Conservation (phyloP, 257 asterid genomes). For the Jaltomata sinuosa region DNA sequence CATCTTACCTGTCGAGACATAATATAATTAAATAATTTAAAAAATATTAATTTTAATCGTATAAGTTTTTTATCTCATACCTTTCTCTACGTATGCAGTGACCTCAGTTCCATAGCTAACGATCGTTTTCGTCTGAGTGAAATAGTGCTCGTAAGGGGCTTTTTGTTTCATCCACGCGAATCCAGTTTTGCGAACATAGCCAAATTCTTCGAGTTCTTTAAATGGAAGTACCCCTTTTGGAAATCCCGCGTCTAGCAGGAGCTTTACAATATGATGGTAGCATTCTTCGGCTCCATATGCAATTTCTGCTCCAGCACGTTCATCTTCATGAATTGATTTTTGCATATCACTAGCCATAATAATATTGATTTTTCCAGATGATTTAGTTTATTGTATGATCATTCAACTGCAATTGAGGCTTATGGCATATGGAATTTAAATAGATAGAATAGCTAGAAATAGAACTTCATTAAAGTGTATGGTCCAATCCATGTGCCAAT, state of each 20-base stretch:
- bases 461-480: background rate
- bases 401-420: background rate
- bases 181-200: slow-evolving; percentile 61
- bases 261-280: slow-evolving; percentile 38
- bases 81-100: slow-evolving; percentile 67
- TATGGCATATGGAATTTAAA: background rate
- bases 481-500: background rate
- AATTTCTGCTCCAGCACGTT: slow-evolving; percentile 52
- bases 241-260: slow-evolving; percentile 58
- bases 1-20: slow-evolving; percentile 35
- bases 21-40: background rate
- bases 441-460: background rate
- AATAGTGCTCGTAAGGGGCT: slow-evolving; percentile 67
- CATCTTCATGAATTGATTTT: slow-evolving; percentile 18
- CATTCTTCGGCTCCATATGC: slow-evolving; percentile 57
- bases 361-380: no score
- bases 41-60: no score
- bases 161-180: slow-evolving; percentile 86
- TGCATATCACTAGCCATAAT: slow-evolving; percentile 34
- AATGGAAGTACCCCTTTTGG: slow-evolving; percentile 72
- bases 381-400: no score
- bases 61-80: background rate
- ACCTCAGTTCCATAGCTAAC: slow-evolving; percentile 66
- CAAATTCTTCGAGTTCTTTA: slow-evolving; percentile 76
- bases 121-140: slow-evolving; percentile 31